A percentile compares a stretch with the other conserved stretches of the same genome.
Conservation (phyloP, 164 flowering plant species). For the Stephania yunnanensis region DNA sequence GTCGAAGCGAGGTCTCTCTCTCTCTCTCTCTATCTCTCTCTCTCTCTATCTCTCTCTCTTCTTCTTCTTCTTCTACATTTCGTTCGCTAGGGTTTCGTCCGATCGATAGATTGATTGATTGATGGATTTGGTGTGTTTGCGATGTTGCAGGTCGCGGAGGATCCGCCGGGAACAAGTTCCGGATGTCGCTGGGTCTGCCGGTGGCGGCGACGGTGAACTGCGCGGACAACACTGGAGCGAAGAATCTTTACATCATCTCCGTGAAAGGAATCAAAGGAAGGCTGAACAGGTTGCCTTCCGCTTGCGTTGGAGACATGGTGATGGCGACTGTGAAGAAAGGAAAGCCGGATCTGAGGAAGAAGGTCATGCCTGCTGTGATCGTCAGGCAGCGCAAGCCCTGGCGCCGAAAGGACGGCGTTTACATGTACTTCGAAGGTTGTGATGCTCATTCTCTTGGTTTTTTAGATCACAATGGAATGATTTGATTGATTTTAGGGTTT, state of each 20-base stretch:
- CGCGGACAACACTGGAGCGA: conserved; percentile 10
- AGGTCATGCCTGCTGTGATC: conserved; percentile 13
- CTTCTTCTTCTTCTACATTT: background rate
- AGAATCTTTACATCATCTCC: conserved; percentile 11
- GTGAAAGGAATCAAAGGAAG: conserved; percentile 12
- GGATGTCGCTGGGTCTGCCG: conserved; percentile 11
- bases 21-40: background rate
- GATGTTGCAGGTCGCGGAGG: conserved; percentile 6
- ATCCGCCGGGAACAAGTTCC: conserved; percentile 10
- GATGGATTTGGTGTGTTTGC: background rate
- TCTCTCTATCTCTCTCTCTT: background rate
- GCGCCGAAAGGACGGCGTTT: conserved; percentile 15
- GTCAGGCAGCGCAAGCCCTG: conserved; percentile 14
- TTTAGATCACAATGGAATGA: background rate
- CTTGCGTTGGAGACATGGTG: conserved; percentile 15
- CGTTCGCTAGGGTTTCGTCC: background rate
- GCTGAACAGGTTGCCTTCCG: conserved; percentile 9
- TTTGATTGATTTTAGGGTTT: background rate
- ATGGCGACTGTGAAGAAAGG: conserved; percentile 12
- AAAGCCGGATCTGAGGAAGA: conserved; percentile 15
- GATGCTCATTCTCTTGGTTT: no score
- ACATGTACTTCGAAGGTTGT: conserved; percentile 14
- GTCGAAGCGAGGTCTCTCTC: conserved; percentile 5
- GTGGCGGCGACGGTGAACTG: conserved; percentile 16
- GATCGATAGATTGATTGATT: background rate